These are phyloP conservation scores for Apodospora peruviana DNA, from an alignment of 495 filamentous ascomycete genomes.

Conservation along the genomic window DNA sequence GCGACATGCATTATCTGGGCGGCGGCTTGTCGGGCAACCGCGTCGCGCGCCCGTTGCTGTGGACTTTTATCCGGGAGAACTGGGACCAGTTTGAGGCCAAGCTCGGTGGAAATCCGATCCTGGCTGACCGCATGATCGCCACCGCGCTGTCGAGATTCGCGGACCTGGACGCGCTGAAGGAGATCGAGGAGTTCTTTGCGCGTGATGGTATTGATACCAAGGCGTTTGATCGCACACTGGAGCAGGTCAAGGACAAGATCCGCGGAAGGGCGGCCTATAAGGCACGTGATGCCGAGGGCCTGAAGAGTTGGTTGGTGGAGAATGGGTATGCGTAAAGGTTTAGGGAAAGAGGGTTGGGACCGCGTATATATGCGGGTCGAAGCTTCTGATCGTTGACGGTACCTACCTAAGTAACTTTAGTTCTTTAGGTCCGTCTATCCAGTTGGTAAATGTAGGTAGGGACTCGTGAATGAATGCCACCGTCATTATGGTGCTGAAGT, in stretches of 20 bases:
- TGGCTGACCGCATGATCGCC: conserved; percentile 82
- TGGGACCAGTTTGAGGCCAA: conserved; percentile 64
- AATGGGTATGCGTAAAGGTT: no score
- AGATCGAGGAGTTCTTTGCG: conserved; percentile 80
- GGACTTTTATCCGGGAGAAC: conserved; percentile 77
- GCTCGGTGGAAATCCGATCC: conserved; percentile 70
- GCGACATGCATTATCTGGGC: conserved; percentile 80
- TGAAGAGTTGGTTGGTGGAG: conserved; percentile 48
- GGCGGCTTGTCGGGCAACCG: conserved; percentile 66
- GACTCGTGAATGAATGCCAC: no score
- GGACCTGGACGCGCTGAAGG: conserved; percentile 58
- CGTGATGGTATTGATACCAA: conserved; percentile 78
- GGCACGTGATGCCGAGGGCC: conserved; percentile 59
- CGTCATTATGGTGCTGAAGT: no score
- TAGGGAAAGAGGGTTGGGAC: no score
- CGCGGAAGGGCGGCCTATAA: conserved; percentile 71
- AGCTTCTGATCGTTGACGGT: no score
- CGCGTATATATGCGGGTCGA: no score
- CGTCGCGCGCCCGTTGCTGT: conserved; percentile 62
- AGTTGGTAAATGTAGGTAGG: no score
- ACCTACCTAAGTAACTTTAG: no score
- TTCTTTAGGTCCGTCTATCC: no score
- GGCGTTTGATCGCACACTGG: conserved; percentile 72
- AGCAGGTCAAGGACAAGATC: conserved; percentile 76
- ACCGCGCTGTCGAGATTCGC: conserved; percentile 72